Percentiles rank a stretch among this genome's conserved stretches.
These are phyloP conservation scores for Alternaria alternata DNA, from an alignment of 2,329 filamentous ascomycete genomes.

Conservation along the genomic window DNA sequence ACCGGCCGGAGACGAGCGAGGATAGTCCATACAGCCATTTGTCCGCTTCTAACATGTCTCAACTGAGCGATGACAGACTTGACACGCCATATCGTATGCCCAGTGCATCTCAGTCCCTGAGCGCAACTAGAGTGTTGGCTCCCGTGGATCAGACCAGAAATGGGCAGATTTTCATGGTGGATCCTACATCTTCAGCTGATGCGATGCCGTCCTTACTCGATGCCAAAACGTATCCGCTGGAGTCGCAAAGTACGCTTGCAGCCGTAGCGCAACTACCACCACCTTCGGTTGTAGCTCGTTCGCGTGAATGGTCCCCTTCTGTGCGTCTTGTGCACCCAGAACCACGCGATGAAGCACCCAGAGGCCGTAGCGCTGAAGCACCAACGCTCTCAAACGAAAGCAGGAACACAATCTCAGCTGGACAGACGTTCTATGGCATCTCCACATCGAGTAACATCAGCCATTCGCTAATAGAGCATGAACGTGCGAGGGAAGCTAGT, in stretches of 20 bases:
- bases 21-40: slow-evolving; percentile 9
- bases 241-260: slow-evolving; percentile 9
- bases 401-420: slow-evolving; percentile 31
- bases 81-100: slow-evolving; percentile 1
- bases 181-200: slow-evolving; percentile 16
- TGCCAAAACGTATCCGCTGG: slow-evolving; percentile 2
- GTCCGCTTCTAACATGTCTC: not conserved
- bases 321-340: slow-evolving; percentile 27
- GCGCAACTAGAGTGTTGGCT: not conserved
- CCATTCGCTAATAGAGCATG: slow-evolving; percentile 28
- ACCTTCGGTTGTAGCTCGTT: slow-evolving; percentile 20
- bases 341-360: slow-evolving; percentile 31
- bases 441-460: slow-evolving; percentile 25
- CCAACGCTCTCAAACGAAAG: slow-evolving; percentile 23
- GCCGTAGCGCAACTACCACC: slow-evolving; percentile 20
- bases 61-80: not conserved
- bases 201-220: slow-evolving; percentile 6
- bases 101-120: slow-evolving; percentile 6
- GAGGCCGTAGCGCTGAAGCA: slow-evolving; percentile 19
- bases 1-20: slow-evolving; percentile 12
- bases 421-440: slow-evolving; percentile 34
- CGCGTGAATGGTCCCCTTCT: slow-evolving; percentile 24
- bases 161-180: slow-evolving; percentile 14
- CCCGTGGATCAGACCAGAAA: slow-evolving; percentile 22
- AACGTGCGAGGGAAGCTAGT: slow-evolving; percentile 28